Conservation (phyloP, 345 rosid species). For the Arabidopsis arenosa region DNA sequence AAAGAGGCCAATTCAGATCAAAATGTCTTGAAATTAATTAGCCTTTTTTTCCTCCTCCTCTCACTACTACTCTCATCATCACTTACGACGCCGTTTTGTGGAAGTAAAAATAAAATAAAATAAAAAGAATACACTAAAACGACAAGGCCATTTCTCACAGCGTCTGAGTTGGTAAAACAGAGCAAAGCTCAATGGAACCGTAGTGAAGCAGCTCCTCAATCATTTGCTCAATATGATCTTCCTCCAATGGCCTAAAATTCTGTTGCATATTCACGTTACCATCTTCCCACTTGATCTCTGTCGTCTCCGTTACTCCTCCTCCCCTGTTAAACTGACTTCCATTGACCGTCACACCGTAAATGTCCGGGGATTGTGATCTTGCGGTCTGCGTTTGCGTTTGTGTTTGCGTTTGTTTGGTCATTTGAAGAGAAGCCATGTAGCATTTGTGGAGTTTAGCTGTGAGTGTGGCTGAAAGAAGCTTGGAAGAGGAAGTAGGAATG, state of each 20-base stretch:
- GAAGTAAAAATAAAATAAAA: background rate
- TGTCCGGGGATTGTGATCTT: slow-evolving; percentile 17
- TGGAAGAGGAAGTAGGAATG: slow-evolving; percentile 71
- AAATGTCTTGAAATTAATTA: slow-evolving; percentile 34
- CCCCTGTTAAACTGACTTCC: slow-evolving; percentile 42
- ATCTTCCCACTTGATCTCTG: slow-evolving; percentile 56
- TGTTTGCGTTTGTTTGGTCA: slow-evolving; percentile 64
- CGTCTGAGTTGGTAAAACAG: slow-evolving; percentile 51
- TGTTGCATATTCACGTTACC: slow-evolving; percentile 46
- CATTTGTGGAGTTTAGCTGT: slow-evolving; percentile 91
- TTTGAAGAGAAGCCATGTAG: slow-evolving; percentile 92
- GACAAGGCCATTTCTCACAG: slow-evolving; percentile 41
- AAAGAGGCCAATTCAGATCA: slow-evolving; percentile 46
- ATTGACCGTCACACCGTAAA: slow-evolving; percentile 16
- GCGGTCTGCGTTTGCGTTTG: slow-evolving; percentile 23
- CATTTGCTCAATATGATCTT: slow-evolving; percentile 95
- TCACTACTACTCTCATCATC: slow-evolving; percentile 21
- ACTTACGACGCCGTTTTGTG: slow-evolving; percentile 29
- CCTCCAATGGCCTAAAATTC: slow-evolving; percentile 70
- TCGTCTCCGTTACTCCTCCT: slow-evolving; percentile 45
- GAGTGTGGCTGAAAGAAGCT: slow-evolving; percentile 88
- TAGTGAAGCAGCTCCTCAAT: slow-evolving; percentile 85
- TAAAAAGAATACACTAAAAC: slow-evolving; percentile 29
- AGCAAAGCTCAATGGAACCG: slow-evolving; percentile 82
- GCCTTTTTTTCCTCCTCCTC: background rate